Base-by-base conservation (phyloP, 768 basidiomycete genomes). In the Russula brevipes region DNA sequence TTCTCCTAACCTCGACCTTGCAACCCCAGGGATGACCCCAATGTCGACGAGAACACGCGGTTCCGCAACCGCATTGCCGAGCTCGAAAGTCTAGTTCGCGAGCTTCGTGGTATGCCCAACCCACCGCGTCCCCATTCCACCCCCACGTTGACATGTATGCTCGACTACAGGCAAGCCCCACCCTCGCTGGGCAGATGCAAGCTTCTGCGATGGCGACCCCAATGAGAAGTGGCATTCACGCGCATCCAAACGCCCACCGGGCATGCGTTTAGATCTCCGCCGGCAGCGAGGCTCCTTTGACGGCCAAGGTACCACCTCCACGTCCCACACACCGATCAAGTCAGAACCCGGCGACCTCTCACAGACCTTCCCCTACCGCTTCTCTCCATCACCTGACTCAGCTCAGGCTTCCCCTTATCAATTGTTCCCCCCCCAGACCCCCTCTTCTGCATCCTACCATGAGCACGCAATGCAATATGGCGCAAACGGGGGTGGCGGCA, bases 41-140 rank as follows among this genome's bases (percentile, higher is more conserved):
- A 85, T 50, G 74, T 92, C n/a, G 89, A 92, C 71, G 94, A 96
- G 76, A 86, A 81, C 62, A 93, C 91, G 16, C 85, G 89, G 60
- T 80, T 95, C 59, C 82, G 91, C 61, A 89, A 90, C 69, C 80
- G 94, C 54, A 93, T 97, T 68, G 93, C 92, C 44, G 94, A 97
- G 76, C 84, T 97, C 58, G 94, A 97, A 75, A 90, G 89, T 69
- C 83, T 95, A 38, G 92, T 96, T 41, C 82, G 94, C 65, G 94
- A 95, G 72, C 78, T 97, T 35, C 82, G 92, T 72, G 89, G 89
- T 88, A 74, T 57, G 73, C 62, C 36, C 38, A 38, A 11, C 59
- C 41, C 44, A 33, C 67, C 14, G 50, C n/a, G 47, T 45, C 38
- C 35, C 33, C 46, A 19, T 50, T 46, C 47, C 17, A 38, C 17